Conservation (phyloP, 805 yeast species). For the Wickerhamomyces canadensis region DNA sequence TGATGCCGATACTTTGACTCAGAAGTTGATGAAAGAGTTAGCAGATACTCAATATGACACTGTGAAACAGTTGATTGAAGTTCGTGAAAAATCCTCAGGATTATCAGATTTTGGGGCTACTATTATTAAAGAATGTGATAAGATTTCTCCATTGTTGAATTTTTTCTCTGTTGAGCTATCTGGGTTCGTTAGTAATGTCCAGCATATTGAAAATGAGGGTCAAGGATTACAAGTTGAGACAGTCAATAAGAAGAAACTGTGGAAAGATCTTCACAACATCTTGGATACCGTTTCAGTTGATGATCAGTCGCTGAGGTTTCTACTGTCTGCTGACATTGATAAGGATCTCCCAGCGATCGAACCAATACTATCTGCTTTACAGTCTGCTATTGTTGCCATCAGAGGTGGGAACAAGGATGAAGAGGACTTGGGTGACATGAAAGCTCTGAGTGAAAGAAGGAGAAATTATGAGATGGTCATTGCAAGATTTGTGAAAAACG, state of each 20-base stretch:
- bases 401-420: constrained; percentile 39
- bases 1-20: constrained; percentile 51
- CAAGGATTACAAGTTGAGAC: constrained; percentile 81
- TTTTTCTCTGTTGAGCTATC: constrained; percentile 56
- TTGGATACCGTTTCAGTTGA: constrained; percentile 67
- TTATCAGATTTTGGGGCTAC: constrained; percentile 36
- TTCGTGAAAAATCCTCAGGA: constrained; percentile 39
- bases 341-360: constrained; percentile 49
- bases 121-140: constrained; percentile 49
- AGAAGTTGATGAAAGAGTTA: constrained; percentile 53
- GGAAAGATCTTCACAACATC: constrained; percentile 63
- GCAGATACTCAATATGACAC: constrained; percentile 57
- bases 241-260: constrained; percentile 71
- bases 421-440: constrained; percentile 53
- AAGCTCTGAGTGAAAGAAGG: constrained; percentile 64
- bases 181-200: constrained; percentile 62
- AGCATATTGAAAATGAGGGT: constrained; percentile 65
- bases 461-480: constrained; percentile 54
- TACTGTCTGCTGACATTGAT: constrained; percentile 45
- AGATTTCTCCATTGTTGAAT: constrained; percentile 48
- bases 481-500: constrained; percentile 41
- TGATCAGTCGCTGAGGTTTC: constrained; percentile 41
- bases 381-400: constrained; percentile 60
- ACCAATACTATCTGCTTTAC: constrained; percentile 46
- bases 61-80: constrained; percentile 47